Evolutionary conservation across 2,329 filamentous ascomycete genomes (phyloP).

Genomic region (Hypoxylon sp.): DNA sequence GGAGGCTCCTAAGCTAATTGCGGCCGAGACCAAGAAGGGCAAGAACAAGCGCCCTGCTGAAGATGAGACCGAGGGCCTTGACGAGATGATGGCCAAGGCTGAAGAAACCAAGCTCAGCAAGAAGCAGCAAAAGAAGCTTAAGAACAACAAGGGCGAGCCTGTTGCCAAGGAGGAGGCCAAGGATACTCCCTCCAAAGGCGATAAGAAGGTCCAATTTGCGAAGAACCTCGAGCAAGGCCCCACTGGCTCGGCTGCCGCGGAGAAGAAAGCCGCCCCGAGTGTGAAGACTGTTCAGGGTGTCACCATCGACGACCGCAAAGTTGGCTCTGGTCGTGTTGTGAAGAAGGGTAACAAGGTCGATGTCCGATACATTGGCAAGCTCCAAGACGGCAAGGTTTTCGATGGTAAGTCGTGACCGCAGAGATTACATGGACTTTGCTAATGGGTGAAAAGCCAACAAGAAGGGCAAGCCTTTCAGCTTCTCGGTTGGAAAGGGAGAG

Average conservation of each 20-base stretch:
- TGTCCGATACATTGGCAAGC: slow-evolving; percentile 99
- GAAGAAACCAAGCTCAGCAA: slow-evolving; percentile 85
- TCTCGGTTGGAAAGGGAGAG: slow-evolving; percentile 93
- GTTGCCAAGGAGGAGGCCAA: slow-evolving; percentile 71
- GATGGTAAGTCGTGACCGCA: slow-evolving; percentile 73
- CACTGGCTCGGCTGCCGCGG: slow-evolving; percentile 72
- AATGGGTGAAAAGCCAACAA: slow-evolving; percentile 80
- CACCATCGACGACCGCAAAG: slow-evolving; percentile 94
- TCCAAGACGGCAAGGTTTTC: slow-evolving; percentile 93
- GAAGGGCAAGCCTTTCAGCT: slow-evolving; percentile 96
- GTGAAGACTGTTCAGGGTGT: slow-evolving; percentile 89
- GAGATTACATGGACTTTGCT: slow-evolving; percentile 57
- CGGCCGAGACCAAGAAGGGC: slow-evolving; percentile 70
- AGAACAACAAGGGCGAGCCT: slow-evolving; percentile 97
- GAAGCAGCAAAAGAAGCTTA: slow-evolving; percentile 97
- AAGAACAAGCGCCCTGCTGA: slow-evolving; percentile 96
- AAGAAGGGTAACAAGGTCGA: slow-evolving; percentile 93
- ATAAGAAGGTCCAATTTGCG: slow-evolving; percentile 98
- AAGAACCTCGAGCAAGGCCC: slow-evolving; percentile 99
- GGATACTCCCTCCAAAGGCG: slow-evolving; percentile 64
- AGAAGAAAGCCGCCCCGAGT: slow-evolving; percentile 70
- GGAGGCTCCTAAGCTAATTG: slow-evolving; percentile 73
- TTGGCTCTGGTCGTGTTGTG: slow-evolving; percentile 83
- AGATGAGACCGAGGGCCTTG: slow-evolving; percentile 75
- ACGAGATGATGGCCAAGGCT: slow-evolving; percentile 86